Evolutionary conservation across 352 stramenopile genomes (phyloP).

Genomic region (Poterioochromonas sp.): DNA sequence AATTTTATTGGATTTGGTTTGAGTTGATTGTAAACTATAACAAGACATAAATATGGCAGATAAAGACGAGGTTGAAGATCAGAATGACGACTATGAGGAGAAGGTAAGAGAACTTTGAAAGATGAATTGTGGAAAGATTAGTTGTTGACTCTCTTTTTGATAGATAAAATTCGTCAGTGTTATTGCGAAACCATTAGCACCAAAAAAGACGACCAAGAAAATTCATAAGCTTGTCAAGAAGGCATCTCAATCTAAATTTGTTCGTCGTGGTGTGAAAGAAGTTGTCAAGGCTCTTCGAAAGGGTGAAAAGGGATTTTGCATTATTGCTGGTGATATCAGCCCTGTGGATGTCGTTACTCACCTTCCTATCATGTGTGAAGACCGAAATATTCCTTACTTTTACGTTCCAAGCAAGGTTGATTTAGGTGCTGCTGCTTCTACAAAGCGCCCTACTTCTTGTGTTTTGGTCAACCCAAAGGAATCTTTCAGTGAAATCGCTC

Average conservation of each 20-base stretch:
- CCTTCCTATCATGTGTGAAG: slow-evolving; percentile 94
- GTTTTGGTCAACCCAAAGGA: slow-evolving; percentile 89
- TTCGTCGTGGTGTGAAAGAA: slow-evolving; percentile 98
- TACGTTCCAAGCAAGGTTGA: slow-evolving; percentile 75
- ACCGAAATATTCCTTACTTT: slow-evolving; percentile 96
- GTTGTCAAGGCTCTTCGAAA: slow-evolving; percentile 96
- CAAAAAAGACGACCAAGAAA: slow-evolving; percentile 79
- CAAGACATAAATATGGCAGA: slow-evolving; percentile 33
- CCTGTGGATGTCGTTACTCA: slow-evolving; percentile 99
- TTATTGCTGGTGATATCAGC: slow-evolving; percentile 98
- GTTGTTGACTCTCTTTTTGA: neutral
- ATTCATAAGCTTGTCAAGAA: slow-evolving; percentile 87
- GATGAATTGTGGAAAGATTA: slow-evolving; percentile 2
- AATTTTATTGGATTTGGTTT: no score
- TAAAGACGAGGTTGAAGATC: slow-evolving; percentile 16
- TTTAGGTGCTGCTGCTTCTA: slow-evolving; percentile 87
- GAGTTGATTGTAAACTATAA: no score
- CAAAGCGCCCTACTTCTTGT: slow-evolving; percentile 95
- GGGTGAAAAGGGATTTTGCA: slow-evolving; percentile 85
- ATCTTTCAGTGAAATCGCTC: slow-evolving; percentile 71
- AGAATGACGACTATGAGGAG: slow-evolving; percentile 28
- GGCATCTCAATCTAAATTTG: slow-evolving; percentile 85
- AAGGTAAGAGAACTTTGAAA: slow-evolving; percentile 40
- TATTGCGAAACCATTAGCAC: slow-evolving; percentile 91
- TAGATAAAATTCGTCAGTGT: slow-evolving; percentile 59